Base-by-base conservation (phyloP, 1,139 yeast genomes). In the Yamadazyma sp. region DNA sequence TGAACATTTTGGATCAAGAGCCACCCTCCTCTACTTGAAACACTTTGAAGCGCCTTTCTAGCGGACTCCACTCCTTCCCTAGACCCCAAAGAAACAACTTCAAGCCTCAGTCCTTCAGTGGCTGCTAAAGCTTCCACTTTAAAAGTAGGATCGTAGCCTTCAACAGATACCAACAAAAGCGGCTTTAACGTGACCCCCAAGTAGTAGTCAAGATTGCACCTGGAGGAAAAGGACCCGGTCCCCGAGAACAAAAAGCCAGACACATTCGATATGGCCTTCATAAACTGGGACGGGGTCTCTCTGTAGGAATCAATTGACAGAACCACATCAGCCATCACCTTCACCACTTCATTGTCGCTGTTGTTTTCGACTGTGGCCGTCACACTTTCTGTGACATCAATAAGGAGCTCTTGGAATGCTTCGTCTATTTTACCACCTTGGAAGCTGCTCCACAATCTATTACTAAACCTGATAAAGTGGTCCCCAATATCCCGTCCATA, bases 1-100 rank as follows among this genome's bases (percentile, higher is more conserved):
- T 89, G 96, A 11, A 86, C 70, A 51, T 89, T 89, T 54, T 89
- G 95, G 32, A 89, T 59, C 26, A 88, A 51, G 1, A 89, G 57
- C 96, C 96, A 88, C 2, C 59, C 51, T 1, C 86, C 87, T 4
- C 56, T 57, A 18, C 57, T 60, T 1, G 72, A 53, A 0, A 78
- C 77, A 9, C 52, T 56, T 2, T 60, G 57, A n/a, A 89, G 59
- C 14, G 78, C 78, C 33, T 64, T 61, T 29, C 73, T 76, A 0
- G 90, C 94, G 31, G 67, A 61, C 8, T 64, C 72, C 5, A 70
- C 59, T 12, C 88, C 84, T 57, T 88, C 96, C 23, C 59, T 59
- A 0, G 96, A 79, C 0, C 97, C 97, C 77, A 89, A 71, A 0
- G 96, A 79, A 24, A 86, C 71, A 1, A 76, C 61, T 0, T 57